Base-by-base conservation (phyloP, 139 green algal species). In the Coelastrella sp. region DNA sequence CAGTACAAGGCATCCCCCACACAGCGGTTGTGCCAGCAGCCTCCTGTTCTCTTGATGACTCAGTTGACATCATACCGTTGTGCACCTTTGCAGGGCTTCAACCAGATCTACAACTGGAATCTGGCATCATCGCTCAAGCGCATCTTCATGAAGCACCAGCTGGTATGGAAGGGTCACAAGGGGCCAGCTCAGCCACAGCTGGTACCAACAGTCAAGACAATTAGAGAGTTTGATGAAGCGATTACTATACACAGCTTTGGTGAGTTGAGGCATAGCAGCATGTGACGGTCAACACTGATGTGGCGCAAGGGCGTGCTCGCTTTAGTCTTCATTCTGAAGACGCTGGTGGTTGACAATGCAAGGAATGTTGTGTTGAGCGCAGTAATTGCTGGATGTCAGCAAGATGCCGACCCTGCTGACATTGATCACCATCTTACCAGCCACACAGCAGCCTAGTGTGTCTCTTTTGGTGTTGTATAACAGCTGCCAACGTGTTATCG, bases 141-240 rank as follows among this genome's bases (percentile, higher is more conserved):
- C 72, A 97, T 98, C 90, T 97, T 96, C 78, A 22, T 22, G 9
- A 92, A 95, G 84, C 96, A 98, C 84, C 84, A 87, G 15, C 72
- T 90, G 70, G 66, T 98, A 83, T 98, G 96, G 89, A 92, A 94
- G 19, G 90, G 78, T 58, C 63, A 91, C 65, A 79, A 65, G 7
- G 85, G 78, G 20, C 89, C 90, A 19, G 95, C 92, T 27, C 56
- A 94, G 17, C 76, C 92, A 7, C 61, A 94, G 11, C 72, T 92
- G n/a, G 96, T 95, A 56, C 56, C 93, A 4, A 83, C 60, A 0
- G 92, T 84, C 56, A 90, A 75, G 7, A 98, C 92, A 61, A 97
- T 99, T 72, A 86, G 94, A 0, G 95, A 97, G 0, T 99, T 99
- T 93, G 97, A 99, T 82, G 96, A 98, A 1, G 95, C 94, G 59